phyloP scores from a whole-genome alignment of 352 stramenopile species.

The Elongisporangium prolatum region DNA sequence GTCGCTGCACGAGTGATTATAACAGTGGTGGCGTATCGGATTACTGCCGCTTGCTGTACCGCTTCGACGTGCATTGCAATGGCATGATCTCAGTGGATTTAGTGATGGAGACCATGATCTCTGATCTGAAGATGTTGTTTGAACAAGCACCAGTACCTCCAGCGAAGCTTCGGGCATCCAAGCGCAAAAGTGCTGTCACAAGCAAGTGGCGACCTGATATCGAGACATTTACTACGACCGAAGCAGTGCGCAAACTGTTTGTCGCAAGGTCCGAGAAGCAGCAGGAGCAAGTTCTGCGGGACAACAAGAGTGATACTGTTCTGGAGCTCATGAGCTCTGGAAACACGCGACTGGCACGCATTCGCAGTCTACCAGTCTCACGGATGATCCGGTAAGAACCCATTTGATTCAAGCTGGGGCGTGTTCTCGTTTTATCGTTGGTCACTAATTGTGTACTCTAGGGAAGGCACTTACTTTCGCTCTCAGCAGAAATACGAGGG shows the following conservation, averaged over 20 bases:
- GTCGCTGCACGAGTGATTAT: background rate
- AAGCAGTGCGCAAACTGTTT: constrained; percentile 39
- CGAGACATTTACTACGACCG: constrained; percentile 29
- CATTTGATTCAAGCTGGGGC: background rate
- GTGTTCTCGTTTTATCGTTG: background rate
- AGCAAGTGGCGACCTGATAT: constrained; percentile 24
- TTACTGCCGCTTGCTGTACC: constrained; percentile 38
- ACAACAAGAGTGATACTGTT: constrained; percentile 2
- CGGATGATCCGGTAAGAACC: constrained; percentile 26
- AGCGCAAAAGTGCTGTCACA: constrained; percentile 12
- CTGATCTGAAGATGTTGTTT: background rate
- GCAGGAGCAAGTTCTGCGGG: background rate
- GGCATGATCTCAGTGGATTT: constrained; percentile 16
- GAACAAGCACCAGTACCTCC: background rate
- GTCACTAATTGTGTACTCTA: constrained; percentile 7
- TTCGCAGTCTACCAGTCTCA: constrained; percentile 37
- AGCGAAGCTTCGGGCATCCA: background rate
- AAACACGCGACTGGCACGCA: constrained; percentile 31
- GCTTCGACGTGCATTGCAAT: constrained; percentile 23
- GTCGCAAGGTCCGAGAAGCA: constrained; percentile 18
- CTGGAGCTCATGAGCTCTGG: constrained; percentile 17
- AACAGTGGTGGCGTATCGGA: constrained; percentile 9
- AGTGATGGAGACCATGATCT: background rate
- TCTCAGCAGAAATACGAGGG: constrained; percentile 15
- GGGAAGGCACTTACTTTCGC: constrained; percentile 35